Conservation (phyloP, 805 yeast species). For the Yarrowia bubula region DNA sequence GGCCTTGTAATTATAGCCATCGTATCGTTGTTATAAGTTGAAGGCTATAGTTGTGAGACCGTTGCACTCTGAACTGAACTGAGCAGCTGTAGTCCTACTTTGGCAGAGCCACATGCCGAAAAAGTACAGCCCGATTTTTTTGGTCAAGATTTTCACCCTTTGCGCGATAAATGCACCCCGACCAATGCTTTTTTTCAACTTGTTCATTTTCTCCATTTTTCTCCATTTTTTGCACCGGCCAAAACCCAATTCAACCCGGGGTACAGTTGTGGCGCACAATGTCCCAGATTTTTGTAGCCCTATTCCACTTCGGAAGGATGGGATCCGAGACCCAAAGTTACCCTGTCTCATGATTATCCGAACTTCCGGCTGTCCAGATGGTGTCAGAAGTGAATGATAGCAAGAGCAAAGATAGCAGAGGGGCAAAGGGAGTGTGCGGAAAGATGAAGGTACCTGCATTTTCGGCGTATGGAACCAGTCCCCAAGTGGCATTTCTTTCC, state of each 20-base stretch:
- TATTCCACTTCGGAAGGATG: conserved; percentile 24
- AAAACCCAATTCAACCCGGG: conserved; percentile 22
- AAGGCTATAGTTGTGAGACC: too few species aligned
- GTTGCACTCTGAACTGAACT: too few species aligned
- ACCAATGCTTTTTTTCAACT: background rate
- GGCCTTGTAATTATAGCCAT: too few species aligned
- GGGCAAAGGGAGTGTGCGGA: background rate
- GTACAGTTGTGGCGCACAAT: conserved; percentile 4
- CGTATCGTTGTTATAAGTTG: too few species aligned
- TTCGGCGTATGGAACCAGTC: background rate
- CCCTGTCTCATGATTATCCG: conserved; percentile 24
- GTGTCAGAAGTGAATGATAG: background rate
- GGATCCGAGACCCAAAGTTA: conserved; percentile 19
- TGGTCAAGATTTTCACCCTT: background rate
- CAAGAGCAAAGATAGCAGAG: background rate
- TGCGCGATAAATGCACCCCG: conserved; percentile 9
- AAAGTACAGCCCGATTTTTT: background rate
- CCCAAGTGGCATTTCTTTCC: background rate
- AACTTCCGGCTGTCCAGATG: conserved; percentile 5
- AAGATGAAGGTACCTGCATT: background rate
- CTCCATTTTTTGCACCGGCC: background rate
- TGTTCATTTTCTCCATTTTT: background rate
- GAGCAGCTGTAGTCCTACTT: background rate
- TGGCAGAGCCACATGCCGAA: background rate
- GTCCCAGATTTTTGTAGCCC: conserved; percentile 4